Base-by-base conservation (phyloP, 495 filamentous ascomycete genomes). In the Cairneyella variabilis region DNA sequence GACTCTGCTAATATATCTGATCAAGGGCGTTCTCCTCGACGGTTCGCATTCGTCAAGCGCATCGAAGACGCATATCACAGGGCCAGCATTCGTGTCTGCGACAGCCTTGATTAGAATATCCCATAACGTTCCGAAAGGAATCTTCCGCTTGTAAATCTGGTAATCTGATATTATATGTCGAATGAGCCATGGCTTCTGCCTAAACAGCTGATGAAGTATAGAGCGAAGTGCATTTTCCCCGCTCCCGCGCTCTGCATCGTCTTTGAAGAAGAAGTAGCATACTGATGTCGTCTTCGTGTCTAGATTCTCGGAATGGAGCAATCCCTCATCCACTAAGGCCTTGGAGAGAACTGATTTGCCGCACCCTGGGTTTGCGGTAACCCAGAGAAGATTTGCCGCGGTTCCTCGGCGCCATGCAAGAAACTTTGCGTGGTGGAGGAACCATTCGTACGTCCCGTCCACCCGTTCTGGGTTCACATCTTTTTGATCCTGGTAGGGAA, bases 201-300 rank as follows among this genome's bases (percentile, higher is more conserved):
- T 63, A 17, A 72, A 71, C 6, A 71, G 63, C 46, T 72, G 67
- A 40, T 71, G 71, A 5, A 74, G 59, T 7, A 75, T 53, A 11
- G 64, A 58, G 17, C 47, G 63, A 10, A 75, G 48, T 10, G 70
- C 71, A 55, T 53, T 39, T 14, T 54, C 27, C 12, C 48, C 47
- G 18, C 22, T 5, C 25, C 46, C 63, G 6, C 60, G 63, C 2
- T 40, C 22, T 20, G 60, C 51, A 41, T 61, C 55, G 42, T 71
- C 65, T 26, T 73, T 74, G 56, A 74, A 71, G 53, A 74, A 73
- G 53, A 72, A 74, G 50, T 69, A 65, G 46, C 66, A 69, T 10
- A 71, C 56, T 62, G 48, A 49, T 20, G 30, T 16, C 27, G 27
- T 36, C 14, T 37, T 9, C 21, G 46, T 49, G 38, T 37, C 38